These are phyloP conservation scores for Globisporangium cystogenes DNA, from an alignment of 352 stramenopile genomes.

Conservation along the genomic window DNA sequence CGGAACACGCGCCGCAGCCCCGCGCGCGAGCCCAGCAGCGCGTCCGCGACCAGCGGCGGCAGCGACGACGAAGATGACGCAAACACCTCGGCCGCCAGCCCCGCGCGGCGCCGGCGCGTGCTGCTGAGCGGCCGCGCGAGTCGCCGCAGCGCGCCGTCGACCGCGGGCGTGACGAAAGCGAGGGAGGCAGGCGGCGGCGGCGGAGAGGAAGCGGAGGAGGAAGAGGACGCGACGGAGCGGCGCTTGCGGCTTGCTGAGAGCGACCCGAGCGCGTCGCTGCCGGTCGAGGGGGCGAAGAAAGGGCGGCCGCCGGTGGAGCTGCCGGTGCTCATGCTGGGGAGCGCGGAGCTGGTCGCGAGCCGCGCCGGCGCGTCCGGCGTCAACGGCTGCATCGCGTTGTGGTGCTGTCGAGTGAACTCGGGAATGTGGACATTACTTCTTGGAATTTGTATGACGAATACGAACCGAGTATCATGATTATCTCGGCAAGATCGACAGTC, in stretches of 20 bases:
- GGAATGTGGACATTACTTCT: no score
- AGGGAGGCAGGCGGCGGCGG: background rate
- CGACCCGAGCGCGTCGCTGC: background rate
- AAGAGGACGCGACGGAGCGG: no score
- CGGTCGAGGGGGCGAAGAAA: background rate
- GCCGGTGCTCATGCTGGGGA: background rate
- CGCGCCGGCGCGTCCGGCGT: background rate
- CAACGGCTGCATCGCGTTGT: background rate
- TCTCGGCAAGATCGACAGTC: no score
- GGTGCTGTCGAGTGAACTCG: background rate
- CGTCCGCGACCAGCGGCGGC: slow-evolving; percentile 3
- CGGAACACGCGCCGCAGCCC: slow-evolving; percentile 6
- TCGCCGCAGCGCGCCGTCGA: background rate
- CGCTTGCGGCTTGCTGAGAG: background rate
- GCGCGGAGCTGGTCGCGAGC: background rate
- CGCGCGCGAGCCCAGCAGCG: slow-evolving; percentile 4
- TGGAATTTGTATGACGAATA: no score
- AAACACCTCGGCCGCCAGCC: background rate
- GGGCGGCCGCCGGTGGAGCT: no score
- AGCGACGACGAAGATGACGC: background rate
- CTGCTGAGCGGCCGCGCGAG: background rate
- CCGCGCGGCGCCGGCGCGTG: background rate
- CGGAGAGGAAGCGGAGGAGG: background rate
- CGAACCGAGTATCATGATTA: no score
- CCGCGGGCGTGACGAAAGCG: background rate